Base-by-base conservation (phyloP, 2,329 filamentous ascomycete genomes). In the Microcyclosporella mali region DNA sequence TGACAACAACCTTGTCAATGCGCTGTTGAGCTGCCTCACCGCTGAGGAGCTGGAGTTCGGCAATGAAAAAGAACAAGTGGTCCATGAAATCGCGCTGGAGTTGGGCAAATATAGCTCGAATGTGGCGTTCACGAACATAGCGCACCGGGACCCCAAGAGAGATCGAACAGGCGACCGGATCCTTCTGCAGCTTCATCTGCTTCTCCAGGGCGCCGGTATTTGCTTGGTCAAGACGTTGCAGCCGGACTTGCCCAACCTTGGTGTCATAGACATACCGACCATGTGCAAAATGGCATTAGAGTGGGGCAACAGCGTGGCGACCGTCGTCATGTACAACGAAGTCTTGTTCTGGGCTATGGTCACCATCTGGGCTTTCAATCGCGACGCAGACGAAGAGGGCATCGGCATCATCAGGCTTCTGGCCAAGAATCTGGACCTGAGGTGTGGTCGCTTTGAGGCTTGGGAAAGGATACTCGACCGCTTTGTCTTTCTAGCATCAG, bases 211-310 rank as follows among this genome's bases (percentile, higher is more conserved):
- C 3, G 40, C 48, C 2, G 48, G 45, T 14, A 38, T 45, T 7
- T 43, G 41, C 4, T 36, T 50, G 39, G 28, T 47, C 25, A 44
- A 47, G n/a, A 37, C 35, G 15, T 39, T 50, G 17, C 35, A 33
- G 12, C 31, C 33, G 16, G 21, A 45, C 25, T 36, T 37, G 29
- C 38, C 45, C 2, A 39, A 39, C 33, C 38, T 45, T 12, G 40
- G 32, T 10, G 33, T 40, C n/a, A 41, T 45, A 17, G 48, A 50
- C 27, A 33, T 47, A 18, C 27, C 35, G 7, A 36, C 35, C 2
- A 50, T 50, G 45, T 47, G 44, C 33, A 41, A 47, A 7, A 38
- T 45, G 12, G 45, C 44, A 6, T 33, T 41, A 4, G 42, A 47
- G 16, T 33, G 47, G 12, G 41, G 33, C 4, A 43, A 41, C 2